Conservation (phyloP, 345 rosid species). For the Noccaea bulbosa region DNA sequence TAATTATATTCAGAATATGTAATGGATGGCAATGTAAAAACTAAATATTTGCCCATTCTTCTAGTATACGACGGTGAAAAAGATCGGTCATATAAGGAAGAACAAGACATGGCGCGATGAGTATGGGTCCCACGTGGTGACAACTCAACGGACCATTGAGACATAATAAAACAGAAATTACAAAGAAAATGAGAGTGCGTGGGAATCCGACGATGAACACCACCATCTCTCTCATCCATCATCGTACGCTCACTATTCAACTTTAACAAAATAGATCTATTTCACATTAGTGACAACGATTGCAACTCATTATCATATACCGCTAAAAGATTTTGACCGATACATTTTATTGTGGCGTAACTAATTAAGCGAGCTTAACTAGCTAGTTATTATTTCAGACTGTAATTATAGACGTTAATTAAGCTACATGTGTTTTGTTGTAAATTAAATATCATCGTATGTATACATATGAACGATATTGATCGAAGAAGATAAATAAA, state of each 20-base stretch:
- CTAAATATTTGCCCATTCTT: slow-evolving; percentile 5
- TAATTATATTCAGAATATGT: not conserved
- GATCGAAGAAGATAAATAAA: no score
- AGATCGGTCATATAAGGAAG: slow-evolving; percentile 24
- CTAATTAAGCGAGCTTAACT: slow-evolving; percentile 6
- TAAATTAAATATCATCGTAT: not conserved
- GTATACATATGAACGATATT: no score
- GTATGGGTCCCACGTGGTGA: slow-evolving; percentile 33
- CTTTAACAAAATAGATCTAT: slow-evolving; percentile 9
- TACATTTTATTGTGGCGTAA: slow-evolving; percentile 22
- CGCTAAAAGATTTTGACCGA: slow-evolving; percentile 20
- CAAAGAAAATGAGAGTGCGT: slow-evolving; percentile 30
- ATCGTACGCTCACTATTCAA: slow-evolving; percentile 37
- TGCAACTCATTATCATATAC: slow-evolving; percentile 29
- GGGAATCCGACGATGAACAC: slow-evolving; percentile 34
- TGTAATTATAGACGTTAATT: not conserved
- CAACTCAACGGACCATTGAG: slow-evolving; percentile 35
- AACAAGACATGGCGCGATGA: slow-evolving; percentile 27
- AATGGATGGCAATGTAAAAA: not conserved
- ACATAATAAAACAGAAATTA: slow-evolving; percentile 29
- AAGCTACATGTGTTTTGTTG: not conserved
- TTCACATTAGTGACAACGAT: slow-evolving; percentile 32
- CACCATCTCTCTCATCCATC: slow-evolving; percentile 17
- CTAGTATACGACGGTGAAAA: slow-evolving; percentile 26
- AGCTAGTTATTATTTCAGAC: not conserved